Evolutionary conservation across 1,284 basidiomycete genomes (phyloP), one percentile per base, ranked within the genome.

Genomic region (Lentinula novae-zelandiae): DNA sequence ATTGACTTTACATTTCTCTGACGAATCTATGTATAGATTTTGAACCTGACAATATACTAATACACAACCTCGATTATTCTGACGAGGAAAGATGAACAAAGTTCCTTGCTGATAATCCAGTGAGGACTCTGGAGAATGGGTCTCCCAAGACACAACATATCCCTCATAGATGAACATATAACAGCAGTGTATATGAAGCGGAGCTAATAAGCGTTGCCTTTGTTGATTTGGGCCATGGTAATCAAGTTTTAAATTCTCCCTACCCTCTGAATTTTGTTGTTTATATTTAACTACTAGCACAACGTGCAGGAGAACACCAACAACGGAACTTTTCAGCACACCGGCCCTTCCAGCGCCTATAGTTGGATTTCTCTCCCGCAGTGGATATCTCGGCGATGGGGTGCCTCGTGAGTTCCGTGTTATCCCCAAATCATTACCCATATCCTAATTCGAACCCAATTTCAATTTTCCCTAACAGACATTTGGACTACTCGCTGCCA

Each of bases 401-500:
- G 7, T 60, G 51, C 33, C 22, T 60, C 8, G 50, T 60, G 27
- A n/a, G 51, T 44, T 7, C n/a, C 27, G 2, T 38, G 20, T 34
- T 22, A 9, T n/a, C 12, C 34, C 48, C 8, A 52, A 10, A 36
- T 13, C 20, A 27, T 22, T 2, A 22, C 1, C 22, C 22, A 22
- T 22, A 22, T 22, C 22, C 2, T 22, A 22, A 22, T 22, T 22
- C 22, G 22, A 22, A 22, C 22, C 2, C n/a, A 5, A 10, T 8
- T 22, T 36, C 20, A 58, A 38, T 6, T 15, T 17, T 8, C 3
- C 38, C 22, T 22, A 22, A 15, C 51, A 53, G 51, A 53, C 58
- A 8, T 53, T 59, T 31, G 49, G 66, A 59, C 61, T 68, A 9
- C 60, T 67, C 64, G 52, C 49, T 53, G 51, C 34, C n/a, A 38